phyloP scores from a whole-genome alignment of 2,329 filamentous ascomycete genomes.

The Microthyrium microscopicum region DNA sequence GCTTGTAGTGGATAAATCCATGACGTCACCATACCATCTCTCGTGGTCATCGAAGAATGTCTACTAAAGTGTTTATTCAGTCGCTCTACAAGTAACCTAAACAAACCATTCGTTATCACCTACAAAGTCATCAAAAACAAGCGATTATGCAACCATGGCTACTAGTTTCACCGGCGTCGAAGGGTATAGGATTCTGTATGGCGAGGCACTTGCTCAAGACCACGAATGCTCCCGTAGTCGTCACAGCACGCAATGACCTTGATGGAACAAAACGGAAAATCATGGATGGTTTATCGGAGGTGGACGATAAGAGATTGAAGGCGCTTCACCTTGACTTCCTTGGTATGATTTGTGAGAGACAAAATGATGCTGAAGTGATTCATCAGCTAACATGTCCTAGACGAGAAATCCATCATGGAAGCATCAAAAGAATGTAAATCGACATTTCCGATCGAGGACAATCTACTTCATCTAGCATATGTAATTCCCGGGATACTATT shows the following conservation, averaged over 20 bases:
- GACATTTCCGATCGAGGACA: conserved; percentile 32
- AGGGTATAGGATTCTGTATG: conserved; percentile 46
- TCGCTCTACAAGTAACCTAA: too few relatives aligned
- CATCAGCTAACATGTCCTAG: not conserved
- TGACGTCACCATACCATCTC: too few relatives aligned
- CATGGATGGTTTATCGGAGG: conserved; percentile 30
- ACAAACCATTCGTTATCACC: too few relatives aligned
- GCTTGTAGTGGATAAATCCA: too few relatives aligned
- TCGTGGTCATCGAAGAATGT: too few relatives aligned
- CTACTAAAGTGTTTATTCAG: too few relatives aligned
- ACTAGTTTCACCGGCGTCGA: conserved; percentile 41
- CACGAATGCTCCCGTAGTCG: conserved; percentile 41
- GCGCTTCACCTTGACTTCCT: conserved; percentile 40
- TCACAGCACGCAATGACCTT: conserved; percentile 40
- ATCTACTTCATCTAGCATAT: conserved; percentile 53
- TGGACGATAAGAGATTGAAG: conserved; percentile 30
- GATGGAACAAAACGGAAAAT: conserved; percentile 32
- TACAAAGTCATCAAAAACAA: not conserved
- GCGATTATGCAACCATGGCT: conserved; percentile 28
- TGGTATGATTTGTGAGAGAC: conserved; percentile 23
- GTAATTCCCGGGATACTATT: conserved; percentile 55
- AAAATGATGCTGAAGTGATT: not conserved
- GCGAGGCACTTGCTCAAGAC: conserved; percentile 40
- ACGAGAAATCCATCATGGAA: conserved; percentile 40
- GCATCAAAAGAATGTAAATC: conserved; percentile 37